Conservation (phyloP, 179 eudicot genomes). For the Heliamphora pulchella region DNA sequence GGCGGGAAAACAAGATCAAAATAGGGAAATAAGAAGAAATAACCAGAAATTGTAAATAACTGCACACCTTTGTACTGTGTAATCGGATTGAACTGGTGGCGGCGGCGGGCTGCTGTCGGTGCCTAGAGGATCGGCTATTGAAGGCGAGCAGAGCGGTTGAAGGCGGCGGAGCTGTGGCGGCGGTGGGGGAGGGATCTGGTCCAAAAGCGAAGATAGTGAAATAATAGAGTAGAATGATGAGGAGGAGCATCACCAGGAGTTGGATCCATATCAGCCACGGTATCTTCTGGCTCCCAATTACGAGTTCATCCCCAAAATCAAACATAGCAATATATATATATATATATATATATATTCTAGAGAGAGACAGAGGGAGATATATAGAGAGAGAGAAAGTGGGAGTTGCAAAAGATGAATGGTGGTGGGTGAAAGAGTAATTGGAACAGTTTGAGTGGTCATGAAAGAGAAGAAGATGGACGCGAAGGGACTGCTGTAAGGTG, state of each 20-base stretch:
- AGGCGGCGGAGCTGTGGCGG: neutral
- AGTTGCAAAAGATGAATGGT: too few relatives aligned
- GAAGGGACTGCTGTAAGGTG: too few relatives aligned
- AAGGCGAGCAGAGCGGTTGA: conserved; percentile 6
- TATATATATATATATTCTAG: too few relatives aligned
- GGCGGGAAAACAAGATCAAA: neutral
- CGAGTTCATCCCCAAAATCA: conserved; percentile 37
- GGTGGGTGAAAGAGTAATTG: too few relatives aligned
- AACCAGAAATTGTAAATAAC: neutral
- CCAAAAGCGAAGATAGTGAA: conserved; percentile 29
- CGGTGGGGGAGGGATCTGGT: conserved; percentile 13
- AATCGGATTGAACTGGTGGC: neutral
- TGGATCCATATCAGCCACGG: conserved; percentile 74
- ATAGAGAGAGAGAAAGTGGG: too few relatives aligned
- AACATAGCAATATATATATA: conserved; percentile 16
- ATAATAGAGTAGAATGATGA: conserved; percentile 32
- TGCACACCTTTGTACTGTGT: conserved; percentile 2
- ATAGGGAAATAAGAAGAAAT: neutral
- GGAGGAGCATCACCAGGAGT: conserved; percentile 43
- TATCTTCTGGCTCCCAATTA: conserved; percentile 32
- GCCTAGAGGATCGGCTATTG: neutral
- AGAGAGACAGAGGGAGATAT: too few relatives aligned
- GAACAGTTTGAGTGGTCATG: too few relatives aligned
- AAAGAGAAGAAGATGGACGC: too few relatives aligned
- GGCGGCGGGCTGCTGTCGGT: neutral